Evolutionary conservation across 441 rosid species (phyloP), one percentile per base, ranked within the genome.

Genomic region (Adansonia grandidieri): DNA sequence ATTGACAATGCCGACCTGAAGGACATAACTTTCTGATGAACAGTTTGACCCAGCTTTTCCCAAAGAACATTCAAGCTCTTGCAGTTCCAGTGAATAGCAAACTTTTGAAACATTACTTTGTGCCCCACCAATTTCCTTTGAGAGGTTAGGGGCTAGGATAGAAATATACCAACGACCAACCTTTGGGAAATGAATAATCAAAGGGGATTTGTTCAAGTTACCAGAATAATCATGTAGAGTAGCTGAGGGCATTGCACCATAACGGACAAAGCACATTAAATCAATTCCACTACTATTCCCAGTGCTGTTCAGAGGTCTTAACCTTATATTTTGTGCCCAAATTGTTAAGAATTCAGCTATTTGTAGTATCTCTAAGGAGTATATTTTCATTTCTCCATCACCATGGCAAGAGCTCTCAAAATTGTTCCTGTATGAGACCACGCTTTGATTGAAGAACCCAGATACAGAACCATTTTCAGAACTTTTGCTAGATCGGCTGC

Each of bases 1-100:
- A 15, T 37, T 37, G n/a, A 62, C 22, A 32, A 32, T 28, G 24
- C 60, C 70, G 77, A 96, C 99, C 95, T 90, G 92, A 79, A 96
- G 97, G 63, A 77, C 79, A 64, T 91, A 90, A 78, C 82, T 94
- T 80, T 91, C 88, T 72, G 84, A 89, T 4, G 82, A 82, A 84
- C 99, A 96, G 62, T 87, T 88, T 63, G 87, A 80, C 81, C 99
- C 98, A 75, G 97, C 94, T 89, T 87, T 94, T 61, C 91, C 97
- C 63, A 64, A 48, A 3, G 97, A 92, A 84, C 99, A 96, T 9
- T 89, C 89, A 5, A 86, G 84, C 69, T 89, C 75, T 86, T 92
- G 87, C 83, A 84, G 83, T 63, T 85, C 84, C 83, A 96, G 50
- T 50, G 96, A 89, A 87, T 88, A 92, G 85, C 99, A 96, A 82